Conservation (phyloP, 768 basidiomycete genomes). For the Agaricus blazei region DNA sequence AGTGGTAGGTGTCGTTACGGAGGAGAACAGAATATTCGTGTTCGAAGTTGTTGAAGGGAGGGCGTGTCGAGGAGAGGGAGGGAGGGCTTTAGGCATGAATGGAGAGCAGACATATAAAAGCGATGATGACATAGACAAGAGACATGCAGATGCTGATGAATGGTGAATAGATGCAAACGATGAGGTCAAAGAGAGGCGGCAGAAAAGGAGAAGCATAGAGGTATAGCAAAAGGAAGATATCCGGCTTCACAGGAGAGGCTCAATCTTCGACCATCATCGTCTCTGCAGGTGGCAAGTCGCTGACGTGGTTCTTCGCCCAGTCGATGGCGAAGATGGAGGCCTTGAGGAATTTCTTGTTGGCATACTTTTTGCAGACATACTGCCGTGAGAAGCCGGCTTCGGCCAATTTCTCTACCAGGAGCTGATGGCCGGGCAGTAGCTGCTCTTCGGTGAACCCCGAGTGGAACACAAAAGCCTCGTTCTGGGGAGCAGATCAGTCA, state of each 20-base stretch:
- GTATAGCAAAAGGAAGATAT: constrained; percentile 7
- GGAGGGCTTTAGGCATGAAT: constrained; percentile 3
- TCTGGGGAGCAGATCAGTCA: constrained; percentile 48
- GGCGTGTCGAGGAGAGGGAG: background rate
- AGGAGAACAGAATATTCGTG: background rate
- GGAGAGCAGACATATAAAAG: constrained; percentile 10
- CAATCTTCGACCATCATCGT: constrained; percentile 43
- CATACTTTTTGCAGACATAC: constrained; percentile 95
- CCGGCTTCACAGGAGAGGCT: constrained; percentile 12
- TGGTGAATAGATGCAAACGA: constrained; percentile 11
- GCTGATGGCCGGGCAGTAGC: constrained; percentile 70
- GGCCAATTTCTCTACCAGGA: constrained; percentile 79
- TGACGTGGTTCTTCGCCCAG: constrained; percentile 56
- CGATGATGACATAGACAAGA: constrained; percentile 12
- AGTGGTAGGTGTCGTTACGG: constrained; percentile 14
- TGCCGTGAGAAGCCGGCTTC: constrained; percentile 77
- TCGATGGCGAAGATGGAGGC: constrained; percentile 75
- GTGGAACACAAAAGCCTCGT: constrained; percentile 87
- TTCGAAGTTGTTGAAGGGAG: background rate
- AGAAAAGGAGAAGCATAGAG: constrained; percentile 3
- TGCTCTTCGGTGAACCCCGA: constrained; percentile 90
- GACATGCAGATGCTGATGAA: constrained; percentile 12
- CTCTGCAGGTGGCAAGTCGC: constrained; percentile 30
- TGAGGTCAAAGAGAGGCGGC: constrained; percentile 6
- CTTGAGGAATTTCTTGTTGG: constrained; percentile 96